These are phyloP conservation scores for Aspergillus sp. DNA, from an alignment of 2,329 filamentous ascomycete species.

Conservation along the genomic window DNA sequence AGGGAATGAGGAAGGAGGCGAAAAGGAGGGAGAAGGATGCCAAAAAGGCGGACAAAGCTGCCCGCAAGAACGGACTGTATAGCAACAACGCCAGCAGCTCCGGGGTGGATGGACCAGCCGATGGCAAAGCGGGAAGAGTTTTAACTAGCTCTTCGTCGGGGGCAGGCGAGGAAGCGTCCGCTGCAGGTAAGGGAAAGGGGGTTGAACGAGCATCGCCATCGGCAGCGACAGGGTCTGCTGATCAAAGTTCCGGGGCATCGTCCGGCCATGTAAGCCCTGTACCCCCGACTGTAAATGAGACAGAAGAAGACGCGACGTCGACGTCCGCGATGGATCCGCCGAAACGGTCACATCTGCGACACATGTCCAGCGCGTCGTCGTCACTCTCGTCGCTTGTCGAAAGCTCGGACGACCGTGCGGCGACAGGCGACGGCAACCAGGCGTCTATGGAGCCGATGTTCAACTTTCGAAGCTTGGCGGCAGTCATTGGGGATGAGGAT, in stretches of 20 bases:
- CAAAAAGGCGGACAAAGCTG: constrained; percentile 60
- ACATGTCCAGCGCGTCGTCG: constrained; percentile 81
- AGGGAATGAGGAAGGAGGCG: constrained; percentile 68
- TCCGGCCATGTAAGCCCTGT: constrained; percentile 13
- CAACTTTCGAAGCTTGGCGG: constrained; percentile 80
- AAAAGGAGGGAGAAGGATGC: constrained; percentile 80
- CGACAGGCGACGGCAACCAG: constrained; percentile 41
- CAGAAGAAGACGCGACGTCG: constrained; percentile 10
- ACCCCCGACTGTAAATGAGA: constrained; percentile 2
- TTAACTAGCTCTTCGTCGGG: constrained; percentile 30
- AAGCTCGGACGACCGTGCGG: constrained; percentile 26
- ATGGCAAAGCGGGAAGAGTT: constrained; percentile 26
- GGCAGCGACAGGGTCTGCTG: constrained; percentile 6
- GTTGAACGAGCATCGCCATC: constrained; percentile 47
- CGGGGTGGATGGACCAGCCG: constrained; percentile 42
- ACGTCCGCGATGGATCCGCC: constrained; percentile 38
- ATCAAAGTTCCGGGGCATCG: constrained; percentile 26
- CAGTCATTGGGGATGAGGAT: constrained; percentile 65
- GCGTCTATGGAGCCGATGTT: constrained; percentile 67
- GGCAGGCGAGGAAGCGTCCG: constrained; percentile 27
- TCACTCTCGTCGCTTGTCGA: constrained; percentile 68
- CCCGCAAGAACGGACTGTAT: constrained; percentile 53
- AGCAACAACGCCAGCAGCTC: constrained; percentile 52
- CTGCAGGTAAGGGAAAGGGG: constrained; percentile 56
- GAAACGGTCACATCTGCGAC: constrained; percentile 62